Evolutionary conservation across 257 asterid genomes (phyloP).

Genomic region (Phtheirospermum japonicum): DNA sequence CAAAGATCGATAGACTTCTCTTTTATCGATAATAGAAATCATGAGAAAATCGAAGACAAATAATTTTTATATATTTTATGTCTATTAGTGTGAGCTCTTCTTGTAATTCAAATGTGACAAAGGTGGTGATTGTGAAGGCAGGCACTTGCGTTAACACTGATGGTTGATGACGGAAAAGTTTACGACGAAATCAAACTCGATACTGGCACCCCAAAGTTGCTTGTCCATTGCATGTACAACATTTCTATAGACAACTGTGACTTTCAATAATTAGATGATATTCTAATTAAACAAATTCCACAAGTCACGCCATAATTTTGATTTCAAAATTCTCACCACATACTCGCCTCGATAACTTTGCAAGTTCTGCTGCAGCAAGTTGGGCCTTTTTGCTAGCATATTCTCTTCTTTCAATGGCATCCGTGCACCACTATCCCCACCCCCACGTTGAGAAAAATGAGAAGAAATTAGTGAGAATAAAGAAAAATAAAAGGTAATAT

Average conservation of each 20-base stretch:
- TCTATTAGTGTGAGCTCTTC: not conserved
- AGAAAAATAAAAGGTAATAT: slow-evolving; percentile 17
- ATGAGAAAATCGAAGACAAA: slow-evolving; percentile 14
- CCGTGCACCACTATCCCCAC: slow-evolving; percentile 68
- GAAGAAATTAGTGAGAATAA: not conserved
- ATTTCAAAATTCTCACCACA: slow-evolving; percentile 69
- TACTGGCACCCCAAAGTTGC: slow-evolving; percentile 10
- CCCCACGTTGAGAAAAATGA: not conserved
- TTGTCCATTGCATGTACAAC: slow-evolving; percentile 7
- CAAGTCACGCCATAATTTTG: not conserved
- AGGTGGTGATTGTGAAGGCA: slow-evolving; percentile 16
- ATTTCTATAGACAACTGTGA: slow-evolving; percentile 10
- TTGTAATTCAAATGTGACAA: slow-evolving; percentile 18
- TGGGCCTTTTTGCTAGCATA: slow-evolving; percentile 92
- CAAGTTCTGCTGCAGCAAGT: slow-evolving; percentile 99
- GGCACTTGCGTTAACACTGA: slow-evolving; percentile 9
- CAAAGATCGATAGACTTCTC: not conserved
- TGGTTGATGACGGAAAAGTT: slow-evolving; percentile 9
- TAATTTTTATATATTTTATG: slow-evolving; percentile 10
- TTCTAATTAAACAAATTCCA: slow-evolving; percentile 9
- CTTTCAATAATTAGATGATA: slow-evolving; percentile 23
- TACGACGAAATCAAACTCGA: slow-evolving; percentile 3
- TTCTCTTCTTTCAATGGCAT: slow-evolving; percentile 89
- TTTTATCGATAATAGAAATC: not conserved
- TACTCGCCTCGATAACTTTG: slow-evolving; percentile 91